Evolutionary conservation across 306 rosid species (phyloP).

Genomic region (Neltuma alba): DNA sequence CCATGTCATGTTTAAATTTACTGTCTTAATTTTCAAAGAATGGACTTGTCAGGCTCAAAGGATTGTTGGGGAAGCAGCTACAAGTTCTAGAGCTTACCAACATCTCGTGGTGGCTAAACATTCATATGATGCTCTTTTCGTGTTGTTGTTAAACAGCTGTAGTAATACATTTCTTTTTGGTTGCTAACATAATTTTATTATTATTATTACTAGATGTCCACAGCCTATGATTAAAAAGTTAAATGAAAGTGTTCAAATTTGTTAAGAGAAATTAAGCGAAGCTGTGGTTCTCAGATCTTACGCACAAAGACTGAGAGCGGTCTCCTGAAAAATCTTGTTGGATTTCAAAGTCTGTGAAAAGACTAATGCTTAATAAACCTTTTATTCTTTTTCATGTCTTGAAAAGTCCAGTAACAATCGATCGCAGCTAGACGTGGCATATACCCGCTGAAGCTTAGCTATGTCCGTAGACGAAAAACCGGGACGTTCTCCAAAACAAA

Average conservation of each 20-base stretch:
- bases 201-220: not conserved
- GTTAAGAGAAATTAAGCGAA: not conserved
- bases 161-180: not conserved
- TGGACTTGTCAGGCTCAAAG: not conserved
- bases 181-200: not conserved
- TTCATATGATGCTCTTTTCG: not conserved
- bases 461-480: not conserved
- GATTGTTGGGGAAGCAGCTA: not conserved
- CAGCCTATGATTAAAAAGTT: not conserved
- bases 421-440: not conserved
- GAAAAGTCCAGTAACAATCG: too few species aligned
- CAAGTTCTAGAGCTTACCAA: not conserved
- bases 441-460: not conserved
- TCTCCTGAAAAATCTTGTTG: too few species aligned
- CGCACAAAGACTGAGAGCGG: too few species aligned
- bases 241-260: not conserved
- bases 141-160: not conserved
- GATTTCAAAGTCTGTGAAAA: too few species aligned
- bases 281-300: not conserved
- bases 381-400: too few species aligned
- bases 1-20: not conserved
- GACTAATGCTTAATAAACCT: too few species aligned
- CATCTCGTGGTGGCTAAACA: too few species aligned
- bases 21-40: not conserved
- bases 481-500: not conserved